Percentiles rank a stretch among this genome's conserved stretches.
Evolutionary conservation across 768 basidiomycete genomes (phyloP).

Genomic region (Amanita jacksonii): DNA sequence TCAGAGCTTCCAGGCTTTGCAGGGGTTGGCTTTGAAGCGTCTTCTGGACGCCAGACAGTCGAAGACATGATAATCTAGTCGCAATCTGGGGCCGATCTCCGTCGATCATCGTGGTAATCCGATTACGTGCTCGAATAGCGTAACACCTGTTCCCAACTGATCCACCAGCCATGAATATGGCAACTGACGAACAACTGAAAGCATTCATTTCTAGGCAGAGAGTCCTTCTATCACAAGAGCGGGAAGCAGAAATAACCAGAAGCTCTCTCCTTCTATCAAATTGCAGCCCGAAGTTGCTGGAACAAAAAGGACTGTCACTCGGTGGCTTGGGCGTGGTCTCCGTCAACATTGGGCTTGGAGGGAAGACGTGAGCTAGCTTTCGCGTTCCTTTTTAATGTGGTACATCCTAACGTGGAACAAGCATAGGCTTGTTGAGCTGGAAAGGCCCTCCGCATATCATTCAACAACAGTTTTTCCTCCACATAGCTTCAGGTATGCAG

Average conservation of each 20-base stretch:
- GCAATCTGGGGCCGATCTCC: too few species aligned
- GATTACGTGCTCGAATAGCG: too few species aligned
- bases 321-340: slow-evolving; percentile 60
- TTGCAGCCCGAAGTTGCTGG: slow-evolving; percentile 76
- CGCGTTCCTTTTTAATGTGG: slow-evolving; percentile 1
- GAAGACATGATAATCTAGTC: slow-evolving; percentile 1
- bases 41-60: slow-evolving; percentile 36
- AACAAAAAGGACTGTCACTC: slow-evolving; percentile 78
- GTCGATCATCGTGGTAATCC: too few species aligned
- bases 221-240: slow-evolving; percentile 58
- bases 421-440: slow-evolving; percentile 75
- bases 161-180: slow-evolving; percentile 17
- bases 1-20: slow-evolving; percentile 21
- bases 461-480: slow-evolving; percentile 64
- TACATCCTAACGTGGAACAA: slow-evolving; percentile 22
- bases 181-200: slow-evolving; percentile 27
- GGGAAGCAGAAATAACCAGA: slow-evolving; percentile 77
- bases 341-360: slow-evolving; percentile 82
- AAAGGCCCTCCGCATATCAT: slow-evolving; percentile 77
- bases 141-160: too few species aligned
- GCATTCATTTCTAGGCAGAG: slow-evolving; percentile 64
- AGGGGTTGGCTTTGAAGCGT: slow-evolving; percentile 21
- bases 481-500: slow-evolving; percentile 64
- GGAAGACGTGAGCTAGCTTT: slow-evolving; percentile 63
- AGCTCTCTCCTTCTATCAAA: slow-evolving; percentile 73